Evolutionary conservation across 2,329 filamentous ascomycete species (phyloP), one percentile per base, ranked within the genome.

Genomic region (Epichloe festucae): DNA sequence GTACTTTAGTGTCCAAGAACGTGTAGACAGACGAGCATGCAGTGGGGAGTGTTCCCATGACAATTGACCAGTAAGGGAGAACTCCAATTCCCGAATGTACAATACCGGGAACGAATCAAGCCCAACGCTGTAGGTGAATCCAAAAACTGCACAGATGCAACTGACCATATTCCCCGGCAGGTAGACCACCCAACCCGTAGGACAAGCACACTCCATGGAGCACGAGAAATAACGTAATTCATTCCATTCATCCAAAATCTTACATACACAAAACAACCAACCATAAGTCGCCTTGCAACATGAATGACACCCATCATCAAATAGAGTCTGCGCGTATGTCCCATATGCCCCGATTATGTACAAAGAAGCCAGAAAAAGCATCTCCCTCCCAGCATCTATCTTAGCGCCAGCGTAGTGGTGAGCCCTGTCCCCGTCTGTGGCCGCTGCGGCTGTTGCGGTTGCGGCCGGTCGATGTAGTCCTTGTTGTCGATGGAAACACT

Each of bases 401-500:
- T 60, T 46, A 70, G 55, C 14, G 66, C 62, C 52, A 70, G 48
- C 39, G 65, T 69, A 12, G 65, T 64, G 6, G 66, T 68, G 35
- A 64, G 56, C 11, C 62, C 61, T 15, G 53, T 57, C 41, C 47
- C 56, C 15, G 57, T 62, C 52, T 65, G 68, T 38, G 63, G 55
- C 54, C 60, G 59, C 38, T 53, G 52, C 36, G 43, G 27, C 58
- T 64, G 67, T 45, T 63, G 65, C 49, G 58, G 62, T 45, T 59
- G 57, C 31, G 62, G 65, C 58, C 72, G 65, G 54, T 63, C 63
- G 59, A 86, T 87, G 64, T 84, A 93, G 69, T 93, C 86, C 58
- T 75, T 76, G 70, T 93, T 93, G 69, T 93, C 87, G 56, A 93
- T 89, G 50, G 87, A 89, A 21, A 93, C 87, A 67, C 86, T 90